Evolutionary conservation across 768 basidiomycete species (phyloP).

Genomic region (Tulasnella sp.): DNA sequence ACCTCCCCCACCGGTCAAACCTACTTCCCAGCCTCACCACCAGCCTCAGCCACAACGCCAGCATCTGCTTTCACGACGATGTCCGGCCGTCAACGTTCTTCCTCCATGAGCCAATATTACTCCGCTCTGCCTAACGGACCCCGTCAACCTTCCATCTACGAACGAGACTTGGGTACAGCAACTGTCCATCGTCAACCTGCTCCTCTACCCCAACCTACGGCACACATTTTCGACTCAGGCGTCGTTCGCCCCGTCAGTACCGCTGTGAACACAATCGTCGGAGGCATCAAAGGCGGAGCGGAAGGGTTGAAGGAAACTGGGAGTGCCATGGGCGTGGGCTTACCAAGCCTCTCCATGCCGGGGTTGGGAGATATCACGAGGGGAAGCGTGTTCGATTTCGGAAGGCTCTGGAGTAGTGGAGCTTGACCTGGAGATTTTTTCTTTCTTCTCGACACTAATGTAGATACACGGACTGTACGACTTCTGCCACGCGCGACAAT

Average conservation of each 20-base stretch:
- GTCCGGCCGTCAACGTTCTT: constrained; percentile 35
- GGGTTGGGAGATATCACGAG: background rate
- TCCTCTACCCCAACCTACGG: constrained; percentile 64
- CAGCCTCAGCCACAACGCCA: background rate
- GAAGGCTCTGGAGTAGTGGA: background rate
- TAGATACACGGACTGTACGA: background rate
- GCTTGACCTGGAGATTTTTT: background rate
- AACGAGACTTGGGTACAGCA: constrained; percentile 54
- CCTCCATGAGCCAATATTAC: background rate
- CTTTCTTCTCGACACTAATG: too few species aligned
- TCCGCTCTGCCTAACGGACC: constrained; percentile 30
- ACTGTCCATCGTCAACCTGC: background rate
- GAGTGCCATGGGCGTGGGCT: background rate
- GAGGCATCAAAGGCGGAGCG: constrained; percentile 42
- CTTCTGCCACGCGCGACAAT: background rate
- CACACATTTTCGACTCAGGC: constrained; percentile 58
- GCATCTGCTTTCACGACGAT: constrained; percentile 32
- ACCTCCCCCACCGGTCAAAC: background rate
- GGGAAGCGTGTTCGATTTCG: constrained; percentile 13
- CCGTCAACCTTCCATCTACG: constrained; percentile 63
- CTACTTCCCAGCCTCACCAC: background rate
- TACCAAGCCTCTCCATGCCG: background rate
- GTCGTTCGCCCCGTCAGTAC: constrained; percentile 67
- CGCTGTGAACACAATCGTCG: constrained; percentile 66
- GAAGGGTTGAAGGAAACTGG: background rate